Base-by-base conservation (phyloP, 306 rosid species). In the Hylodesmum podocarpum region DNA sequence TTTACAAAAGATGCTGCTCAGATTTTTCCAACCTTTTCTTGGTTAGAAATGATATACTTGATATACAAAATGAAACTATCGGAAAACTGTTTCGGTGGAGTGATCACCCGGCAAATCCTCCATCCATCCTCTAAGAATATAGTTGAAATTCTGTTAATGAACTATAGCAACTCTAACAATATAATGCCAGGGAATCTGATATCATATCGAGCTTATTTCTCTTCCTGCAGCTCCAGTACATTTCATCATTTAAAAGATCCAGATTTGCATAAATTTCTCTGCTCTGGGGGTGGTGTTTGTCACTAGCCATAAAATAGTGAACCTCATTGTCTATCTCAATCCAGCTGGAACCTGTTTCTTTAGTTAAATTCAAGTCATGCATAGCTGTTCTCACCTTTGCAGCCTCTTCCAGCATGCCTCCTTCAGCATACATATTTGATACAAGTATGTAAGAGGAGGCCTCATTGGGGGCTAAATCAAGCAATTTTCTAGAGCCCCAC, bases 281-380 rank as follows among this genome's bases (percentile, higher is more conserved):
- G 49, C 81, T 82, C 46, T 49, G 36, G 21, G 89, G 87, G 76
- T 87, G 91, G 63, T 71, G 18, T 61, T 54, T 71, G 72, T 75
- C 87, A 71, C 85, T 85, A 25, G 89, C 91, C 28, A 80, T 84
- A 75, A 87, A 85, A 85, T 43, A 82, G 72, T 87, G 91, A 71
- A 85, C 80, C 69, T 78, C 76, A 31, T 75, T 78, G 70, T 65
- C 76, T 34, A 85, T 54, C 71, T 83, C 84, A 66, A 83, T 78
- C 86, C 89, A 88, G 55, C 89, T 85, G 46, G 80, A 83, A 63
- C 91, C 91, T 62, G 83, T 81, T 80, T 88, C 87, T 81, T 88
- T 88, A 3, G 28, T 62, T 59, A 85, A 24, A 49, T 85, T 81
- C 83, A 83, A 54, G 79, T 88, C 86, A 71, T 81, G 83, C 89